Percentiles rank a stretch among this genome's conserved stretches.
phyloP scores from a whole-genome alignment of 1,139 yeast genomes.

The Torulaspora globosa region DNA sequence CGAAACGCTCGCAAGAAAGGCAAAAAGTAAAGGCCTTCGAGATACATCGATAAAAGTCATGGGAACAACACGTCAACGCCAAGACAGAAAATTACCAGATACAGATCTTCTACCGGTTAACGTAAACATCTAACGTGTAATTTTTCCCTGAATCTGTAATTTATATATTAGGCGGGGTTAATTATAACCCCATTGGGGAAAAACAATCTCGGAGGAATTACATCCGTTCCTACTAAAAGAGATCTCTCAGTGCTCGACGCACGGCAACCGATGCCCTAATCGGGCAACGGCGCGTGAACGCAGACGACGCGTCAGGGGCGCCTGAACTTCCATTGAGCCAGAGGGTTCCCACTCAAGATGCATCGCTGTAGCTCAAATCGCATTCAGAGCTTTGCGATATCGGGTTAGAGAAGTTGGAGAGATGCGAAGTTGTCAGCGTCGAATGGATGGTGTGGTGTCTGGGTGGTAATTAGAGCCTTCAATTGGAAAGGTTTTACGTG shows the following conservation, averaged over 20 bases:
- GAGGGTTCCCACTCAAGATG: not conserved
- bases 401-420: no score
- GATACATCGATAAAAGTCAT: not conserved
- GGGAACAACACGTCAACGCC: not conserved
- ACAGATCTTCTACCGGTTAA: no score
- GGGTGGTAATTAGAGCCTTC: no score
- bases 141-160: no score
- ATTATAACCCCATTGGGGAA: not conserved
- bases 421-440: no score
- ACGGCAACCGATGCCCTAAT: not conserved
- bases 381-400: no score
- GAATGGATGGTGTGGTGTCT: no score
- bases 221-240: not conserved
- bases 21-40: not conserved
- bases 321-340: not conserved
- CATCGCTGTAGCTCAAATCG: not conserved
- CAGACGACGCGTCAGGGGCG: not conserved
- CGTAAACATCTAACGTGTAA: no score
- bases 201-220: not conserved
- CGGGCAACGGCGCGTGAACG: not conserved
- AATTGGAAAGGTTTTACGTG: no score
- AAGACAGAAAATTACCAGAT: not conserved
- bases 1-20: not conserved
- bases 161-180: no score
- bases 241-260: constrained; percentile 1